phyloP scores from a whole-genome alignment of 2,329 filamentous ascomycete genomes.

The Diplocarpon rosae region DNA sequence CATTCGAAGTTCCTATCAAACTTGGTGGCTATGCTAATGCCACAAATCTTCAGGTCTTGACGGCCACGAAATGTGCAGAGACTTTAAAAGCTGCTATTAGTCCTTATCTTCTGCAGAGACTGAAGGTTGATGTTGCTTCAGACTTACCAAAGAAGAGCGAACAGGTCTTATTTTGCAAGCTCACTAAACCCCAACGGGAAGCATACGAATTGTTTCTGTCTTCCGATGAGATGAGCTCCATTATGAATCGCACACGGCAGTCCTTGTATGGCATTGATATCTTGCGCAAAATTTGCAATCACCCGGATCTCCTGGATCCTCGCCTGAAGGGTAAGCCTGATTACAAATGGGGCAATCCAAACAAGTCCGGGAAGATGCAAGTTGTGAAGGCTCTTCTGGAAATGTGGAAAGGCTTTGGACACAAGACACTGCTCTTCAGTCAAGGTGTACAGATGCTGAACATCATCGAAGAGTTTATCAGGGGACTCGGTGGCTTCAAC shows the following conservation, averaged over 20 bases:
- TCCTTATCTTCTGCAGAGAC: conserved; percentile 81
- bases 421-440: conserved; percentile 87
- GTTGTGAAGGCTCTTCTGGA: conserved; percentile 80
- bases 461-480: conserved; percentile 76
- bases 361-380: conserved; percentile 89
- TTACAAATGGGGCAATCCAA: conserved; percentile 67
- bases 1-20: conserved; percentile 90
- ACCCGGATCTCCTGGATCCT: conserved; percentile 76
- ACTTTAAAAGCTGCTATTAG: conserved; percentile 89
- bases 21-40: conserved; percentile 93
- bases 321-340: conserved; percentile 41
- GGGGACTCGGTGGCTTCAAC: conserved; percentile 54
- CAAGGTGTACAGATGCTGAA: conserved; percentile 94
- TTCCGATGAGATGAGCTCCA: conserved; percentile 78
- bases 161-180: conserved; percentile 89
- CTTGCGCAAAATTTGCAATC: conserved; percentile 93
- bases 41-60: conserved; percentile 87
- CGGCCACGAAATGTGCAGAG: conserved; percentile 86
- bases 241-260: conserved; percentile 63
- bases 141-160: conserved; percentile 94
- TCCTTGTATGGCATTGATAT: conserved; percentile 85
- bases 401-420: conserved; percentile 73
- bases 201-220: conserved; percentile 72
- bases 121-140: conserved; percentile 88
- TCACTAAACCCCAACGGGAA: conserved; percentile 67